phyloP scores from a whole-genome alignment of 805 yeast species.

The Candida peoriensis region DNA sequence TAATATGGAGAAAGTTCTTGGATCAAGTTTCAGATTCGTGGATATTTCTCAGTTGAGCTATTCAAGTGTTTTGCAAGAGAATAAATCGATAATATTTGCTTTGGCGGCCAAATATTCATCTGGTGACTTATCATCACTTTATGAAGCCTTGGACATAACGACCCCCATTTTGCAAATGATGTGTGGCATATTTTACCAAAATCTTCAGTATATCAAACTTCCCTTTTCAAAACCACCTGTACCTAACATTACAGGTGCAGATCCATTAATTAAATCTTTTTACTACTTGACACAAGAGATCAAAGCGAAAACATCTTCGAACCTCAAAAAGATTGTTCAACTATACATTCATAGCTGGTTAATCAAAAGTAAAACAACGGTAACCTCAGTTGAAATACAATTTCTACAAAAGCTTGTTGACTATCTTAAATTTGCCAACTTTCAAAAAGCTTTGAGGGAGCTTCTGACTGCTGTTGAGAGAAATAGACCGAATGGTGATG shows the following conservation, averaged over 20 bases:
- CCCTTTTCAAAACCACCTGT: not conserved
- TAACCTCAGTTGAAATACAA: slow-evolving; percentile 13
- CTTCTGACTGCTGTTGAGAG: slow-evolving; percentile 11
- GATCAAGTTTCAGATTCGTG: slow-evolving; percentile 4
- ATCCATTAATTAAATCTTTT: slow-evolving; percentile 27
- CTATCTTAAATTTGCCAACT: slow-evolving; percentile 19
- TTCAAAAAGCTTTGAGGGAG: slow-evolving; percentile 9
- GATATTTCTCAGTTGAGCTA: slow-evolving; percentile 5
- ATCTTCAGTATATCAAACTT: slow-evolving; percentile 15
- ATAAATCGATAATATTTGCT: slow-evolving; percentile 15
- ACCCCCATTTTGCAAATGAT: slow-evolving; percentile 22
- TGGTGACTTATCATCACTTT: slow-evolving; percentile 9
- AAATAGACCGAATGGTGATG: slow-evolving; percentile 5
- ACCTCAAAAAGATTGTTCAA: slow-evolving; percentile 27
- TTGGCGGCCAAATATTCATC: slow-evolving; percentile 12
- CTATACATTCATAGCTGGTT: slow-evolving; percentile 30
- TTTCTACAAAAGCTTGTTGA: slow-evolving; percentile 14
- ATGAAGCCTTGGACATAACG: slow-evolving; percentile 4
- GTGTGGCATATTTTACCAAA: slow-evolving; percentile 14
- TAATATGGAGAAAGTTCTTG: slow-evolving; percentile 8
- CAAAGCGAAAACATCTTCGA: slow-evolving; percentile 25
- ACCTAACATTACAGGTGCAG: slow-evolving; percentile 16
- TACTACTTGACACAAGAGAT: slow-evolving; percentile 31
- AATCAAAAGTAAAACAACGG: slow-evolving; percentile 9
- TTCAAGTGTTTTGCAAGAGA: slow-evolving; percentile 11